phyloP scores from a whole-genome alignment of 148 eudicot genomes.

The Bassia scoparia region DNA sequence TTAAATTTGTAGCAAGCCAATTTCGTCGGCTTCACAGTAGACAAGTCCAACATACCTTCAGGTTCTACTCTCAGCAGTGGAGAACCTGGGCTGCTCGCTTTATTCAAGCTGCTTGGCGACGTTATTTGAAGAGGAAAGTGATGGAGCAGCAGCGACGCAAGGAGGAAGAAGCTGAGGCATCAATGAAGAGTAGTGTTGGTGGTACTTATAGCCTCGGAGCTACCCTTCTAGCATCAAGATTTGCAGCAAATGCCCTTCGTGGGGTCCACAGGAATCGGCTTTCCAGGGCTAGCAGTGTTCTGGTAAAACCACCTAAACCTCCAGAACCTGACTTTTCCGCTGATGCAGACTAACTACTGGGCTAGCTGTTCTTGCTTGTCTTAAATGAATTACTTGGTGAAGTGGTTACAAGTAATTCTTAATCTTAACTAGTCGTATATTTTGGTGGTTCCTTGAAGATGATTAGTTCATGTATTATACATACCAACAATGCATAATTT shows the following conservation, averaged over 20 bases:
- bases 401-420: constrained; percentile 3
- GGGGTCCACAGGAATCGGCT: constrained; percentile 58
- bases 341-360: constrained; percentile 48
- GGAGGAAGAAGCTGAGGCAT: constrained; percentile 25
- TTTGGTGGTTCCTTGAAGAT: constrained; percentile 1
- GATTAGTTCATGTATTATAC: constrained; percentile 24
- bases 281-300: constrained; percentile 42
- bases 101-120: constrained; percentile 74
- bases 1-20: constrained; percentile 72
- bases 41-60: constrained; percentile 63
- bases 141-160: constrained; percentile 55
- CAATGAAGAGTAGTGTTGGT: constrained; percentile 32
- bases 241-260: constrained; percentile 75
- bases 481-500: no score
- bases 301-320: constrained; percentile 55
- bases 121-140: constrained; percentile 42
- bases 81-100: constrained; percentile 82
- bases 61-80: constrained; percentile 86
- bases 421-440: neutral
- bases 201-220: constrained; percentile 67
- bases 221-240: constrained; percentile 65
- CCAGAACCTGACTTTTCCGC: constrained; percentile 83
- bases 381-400: neutral
- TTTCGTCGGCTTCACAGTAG: constrained; percentile 71
- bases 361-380: constrained; percentile 20